Conservation (phyloP, 148 eudicot genomes). For the Cornus florida region DNA sequence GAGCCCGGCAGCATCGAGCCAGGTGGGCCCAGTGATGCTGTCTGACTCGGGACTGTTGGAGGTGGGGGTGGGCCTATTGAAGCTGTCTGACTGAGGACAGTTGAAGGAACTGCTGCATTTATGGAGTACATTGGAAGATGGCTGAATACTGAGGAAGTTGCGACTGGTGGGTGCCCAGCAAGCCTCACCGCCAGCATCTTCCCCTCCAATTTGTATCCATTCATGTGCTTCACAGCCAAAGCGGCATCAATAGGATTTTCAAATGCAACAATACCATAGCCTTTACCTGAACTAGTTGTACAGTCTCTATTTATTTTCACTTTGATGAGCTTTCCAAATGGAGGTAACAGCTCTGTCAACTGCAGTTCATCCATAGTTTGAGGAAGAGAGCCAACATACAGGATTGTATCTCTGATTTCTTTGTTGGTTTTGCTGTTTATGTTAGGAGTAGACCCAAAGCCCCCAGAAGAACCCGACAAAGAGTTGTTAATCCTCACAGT, state of each 20-base stretch:
- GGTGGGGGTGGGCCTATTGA: not conserved
- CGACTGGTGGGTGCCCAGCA: slow-evolving; percentile 12
- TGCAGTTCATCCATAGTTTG: slow-evolving; percentile 7
- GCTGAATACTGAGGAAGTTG: too few relatives aligned
- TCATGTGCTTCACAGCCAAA: slow-evolving; percentile 17
- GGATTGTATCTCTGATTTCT: slow-evolving; percentile 15
- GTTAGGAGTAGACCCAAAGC: not conserved
- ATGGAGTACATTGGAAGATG: too few relatives aligned
- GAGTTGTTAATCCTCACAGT: not conserved
- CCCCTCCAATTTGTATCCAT: slow-evolving; percentile 26
- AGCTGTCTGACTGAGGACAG: not conserved
- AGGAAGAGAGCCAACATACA: slow-evolving; percentile 21
- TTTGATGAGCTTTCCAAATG: slow-evolving; percentile 16
- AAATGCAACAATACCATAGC: slow-evolving; percentile 22
- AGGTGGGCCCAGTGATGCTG: too few relatives aligned
- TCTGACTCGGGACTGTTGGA: too few relatives aligned
- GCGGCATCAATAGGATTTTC: slow-evolving; percentile 8
- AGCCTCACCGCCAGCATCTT: slow-evolving; percentile 17
- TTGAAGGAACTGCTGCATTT: too few relatives aligned
- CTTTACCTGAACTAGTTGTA: slow-evolving; percentile 20
- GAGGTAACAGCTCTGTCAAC: slow-evolving; percentile 17
- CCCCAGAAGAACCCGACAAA: not conserved
- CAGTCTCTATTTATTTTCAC: slow-evolving; percentile 13
- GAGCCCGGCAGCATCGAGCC: too few relatives aligned
- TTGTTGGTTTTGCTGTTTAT: slow-evolving; percentile 7